A percentile compares a stretch with the other conserved stretches of the same genome.
Evolutionary conservation across 768 basidiomycete species (phyloP).

Genomic region (Psilocybe cyanescens): DNA sequence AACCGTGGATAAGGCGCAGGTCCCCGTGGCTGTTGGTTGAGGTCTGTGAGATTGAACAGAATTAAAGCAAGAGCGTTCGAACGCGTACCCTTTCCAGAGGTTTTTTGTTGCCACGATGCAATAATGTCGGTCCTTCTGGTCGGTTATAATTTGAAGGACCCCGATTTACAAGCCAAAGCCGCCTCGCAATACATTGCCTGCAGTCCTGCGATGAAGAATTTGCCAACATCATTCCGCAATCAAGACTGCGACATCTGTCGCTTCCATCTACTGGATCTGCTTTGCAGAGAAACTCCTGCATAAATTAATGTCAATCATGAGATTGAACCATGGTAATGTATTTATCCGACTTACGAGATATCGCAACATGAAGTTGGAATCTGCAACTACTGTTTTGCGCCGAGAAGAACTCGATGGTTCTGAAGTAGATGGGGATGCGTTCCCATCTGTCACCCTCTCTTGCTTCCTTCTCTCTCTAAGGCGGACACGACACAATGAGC

Average conservation of each 20-base stretch:
- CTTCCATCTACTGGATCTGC: background rate
- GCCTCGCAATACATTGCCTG: constrained; percentile 32
- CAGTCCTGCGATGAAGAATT: constrained; percentile 22
- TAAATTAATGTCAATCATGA: background rate
- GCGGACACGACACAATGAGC: constrained; percentile 38
- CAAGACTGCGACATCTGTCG: constrained; percentile 29
- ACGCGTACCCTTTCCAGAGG: background rate
- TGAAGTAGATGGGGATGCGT: background rate
- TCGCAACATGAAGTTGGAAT: background rate
- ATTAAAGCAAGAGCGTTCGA: background rate
- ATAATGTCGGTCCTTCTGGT: background rate
- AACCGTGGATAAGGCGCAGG: constrained; percentile 38
- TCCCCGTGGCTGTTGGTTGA: constrained; percentile 20
- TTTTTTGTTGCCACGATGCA: background rate
- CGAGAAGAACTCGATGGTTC: background rate
- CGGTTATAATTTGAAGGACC: background rate
- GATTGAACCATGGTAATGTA: background rate
- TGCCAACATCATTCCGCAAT: constrained; percentile 23
- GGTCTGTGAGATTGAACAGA: background rate
- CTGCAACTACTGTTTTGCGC: background rate
- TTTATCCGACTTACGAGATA: constrained; percentile 2
- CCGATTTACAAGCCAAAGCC: constrained; percentile 16
- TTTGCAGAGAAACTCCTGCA: constrained; percentile 10
- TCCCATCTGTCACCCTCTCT: background rate
- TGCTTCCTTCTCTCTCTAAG: constrained; percentile 19